phyloP scores from a whole-genome alignment of 176 grass and related monocot species.

The Urochloa ruziziensis region DNA sequence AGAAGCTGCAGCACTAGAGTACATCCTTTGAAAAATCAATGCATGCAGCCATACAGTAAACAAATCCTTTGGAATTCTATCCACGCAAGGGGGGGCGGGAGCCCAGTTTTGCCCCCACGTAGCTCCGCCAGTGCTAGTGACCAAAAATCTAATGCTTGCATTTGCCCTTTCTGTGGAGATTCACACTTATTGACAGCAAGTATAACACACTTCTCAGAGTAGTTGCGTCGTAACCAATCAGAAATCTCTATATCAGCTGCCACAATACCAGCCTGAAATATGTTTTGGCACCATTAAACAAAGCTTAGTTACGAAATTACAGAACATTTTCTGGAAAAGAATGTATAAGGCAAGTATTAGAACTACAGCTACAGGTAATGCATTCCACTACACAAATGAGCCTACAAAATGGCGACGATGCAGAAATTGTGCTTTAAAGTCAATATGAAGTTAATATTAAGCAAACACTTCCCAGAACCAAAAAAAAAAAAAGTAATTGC shows the following conservation, averaged over 20 bases:
- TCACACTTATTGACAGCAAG: conserved; percentile 98
- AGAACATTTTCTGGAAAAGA: background rate
- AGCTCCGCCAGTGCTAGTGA: conserved; percentile 91
- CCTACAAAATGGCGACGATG: background rate
- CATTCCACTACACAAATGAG: background rate
- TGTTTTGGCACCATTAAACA: background rate
- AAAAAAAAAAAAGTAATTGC: conserved; percentile 5
- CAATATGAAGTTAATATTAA: background rate
- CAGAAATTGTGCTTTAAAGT: background rate
- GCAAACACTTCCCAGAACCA: background rate
- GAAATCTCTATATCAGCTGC: conserved; percentile 91
- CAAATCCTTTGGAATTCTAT: no score
- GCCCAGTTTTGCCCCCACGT: no score
- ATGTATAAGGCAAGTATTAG: background rate
- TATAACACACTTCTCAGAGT: conserved; percentile 74
- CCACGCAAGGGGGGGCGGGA: no score
- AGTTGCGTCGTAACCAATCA: conserved; percentile 86
- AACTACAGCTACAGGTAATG: no score
- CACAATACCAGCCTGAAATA: conserved; percentile 76
- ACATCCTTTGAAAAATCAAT: no score
- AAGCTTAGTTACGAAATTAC: background rate
- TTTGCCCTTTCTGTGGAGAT: conserved; percentile 73
- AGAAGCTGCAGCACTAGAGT: no score
- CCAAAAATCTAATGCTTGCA: conserved; percentile 96
- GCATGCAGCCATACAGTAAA: no score